A percentile compares a stretch with the other conserved stretches of the same genome.
These are phyloP conservation scores for Rhododendron williamsianum DNA, from an alignment of 148 eudicot genomes.

Conservation along the genomic window DNA sequence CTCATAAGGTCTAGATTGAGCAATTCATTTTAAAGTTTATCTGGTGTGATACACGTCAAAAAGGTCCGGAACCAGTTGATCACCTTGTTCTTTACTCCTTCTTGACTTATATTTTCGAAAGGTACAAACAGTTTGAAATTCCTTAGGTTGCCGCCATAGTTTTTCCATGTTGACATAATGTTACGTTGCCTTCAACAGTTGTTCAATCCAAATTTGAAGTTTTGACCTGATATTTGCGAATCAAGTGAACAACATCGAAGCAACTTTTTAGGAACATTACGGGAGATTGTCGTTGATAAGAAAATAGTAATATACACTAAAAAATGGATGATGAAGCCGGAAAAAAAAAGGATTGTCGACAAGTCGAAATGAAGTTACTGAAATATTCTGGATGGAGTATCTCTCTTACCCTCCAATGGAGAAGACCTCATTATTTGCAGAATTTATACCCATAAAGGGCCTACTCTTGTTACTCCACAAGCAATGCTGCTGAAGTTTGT, in stretches of 20 bases:
- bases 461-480: constrained; percentile 26
- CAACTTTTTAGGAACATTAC: neutral
- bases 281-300: neutral
- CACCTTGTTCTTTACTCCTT: neutral
- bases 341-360: neutral
- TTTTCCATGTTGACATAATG: neutral
- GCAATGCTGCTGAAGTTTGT: constrained; percentile 20
- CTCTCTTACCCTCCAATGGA: constrained; percentile 73
- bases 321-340: neutral
- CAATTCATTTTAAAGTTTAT: neutral
- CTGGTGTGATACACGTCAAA: neutral
- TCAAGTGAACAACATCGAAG: neutral
- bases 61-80: neutral
- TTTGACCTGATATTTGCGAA: neutral
- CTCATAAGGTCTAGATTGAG: neutral
- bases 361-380: neutral
- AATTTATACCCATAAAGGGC: constrained; percentile 17
- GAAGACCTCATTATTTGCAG: constrained; percentile 31
- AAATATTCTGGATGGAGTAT: constrained; percentile 2
- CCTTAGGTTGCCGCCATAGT: neutral
- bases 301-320: neutral
- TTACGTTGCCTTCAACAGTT: neutral
- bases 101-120: neutral
- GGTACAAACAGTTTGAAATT: neutral
- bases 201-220: neutral